Evolutionary conservation across 306 rosid species (phyloP), one percentile per base, ranked within the genome.

Genomic region (Trifolium pratense): DNA sequence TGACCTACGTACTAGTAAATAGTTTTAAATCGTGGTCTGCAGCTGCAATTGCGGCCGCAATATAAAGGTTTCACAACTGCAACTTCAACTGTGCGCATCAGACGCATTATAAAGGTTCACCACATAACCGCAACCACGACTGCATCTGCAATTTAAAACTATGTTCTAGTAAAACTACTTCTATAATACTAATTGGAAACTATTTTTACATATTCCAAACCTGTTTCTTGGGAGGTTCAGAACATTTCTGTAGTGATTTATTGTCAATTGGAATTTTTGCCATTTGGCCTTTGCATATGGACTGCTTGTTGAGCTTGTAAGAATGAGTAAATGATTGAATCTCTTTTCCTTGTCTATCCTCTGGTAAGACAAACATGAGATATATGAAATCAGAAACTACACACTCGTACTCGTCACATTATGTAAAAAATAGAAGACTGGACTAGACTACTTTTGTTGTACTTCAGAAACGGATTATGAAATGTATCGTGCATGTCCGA

Each of bases 271-370:
- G 73, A 12, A 79, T 63, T 78, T 74, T 81, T 12, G 53, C 21
- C 5, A 73, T 66, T 31, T 68, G 85, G 36, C 59, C 45, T 81
- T 81, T 83, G 46, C 61, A 51, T 45, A 75, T 66, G 42, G 85
- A 76, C 66, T 71, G 71, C 69, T 86, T 86, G 70, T 64, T 81
- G 60, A 65, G 78, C 79, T 79, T 89, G 17, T 57, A 78, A 56
- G 79, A 79, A 73, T 75, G 75, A 26, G 75, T 45, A 55, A 70
- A 68, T 1, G 89, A 70, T 58, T 84, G 89, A 55, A 87, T 84
- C 75, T 89, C 97, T 74, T 89, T 89, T 78, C 91, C 86, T 37
- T 77, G 86, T 74, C 72, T 78, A 60, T 85, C 85, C 66, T 85
- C 98, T 93, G 82, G 73, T 64, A 80, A 67, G 18, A 68, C 21